Evolutionary conservation across 371 early-diverging fungal species (phyloP), one percentile per base, ranked within the genome.

Genomic region (Syncephalis fuscata): DNA sequence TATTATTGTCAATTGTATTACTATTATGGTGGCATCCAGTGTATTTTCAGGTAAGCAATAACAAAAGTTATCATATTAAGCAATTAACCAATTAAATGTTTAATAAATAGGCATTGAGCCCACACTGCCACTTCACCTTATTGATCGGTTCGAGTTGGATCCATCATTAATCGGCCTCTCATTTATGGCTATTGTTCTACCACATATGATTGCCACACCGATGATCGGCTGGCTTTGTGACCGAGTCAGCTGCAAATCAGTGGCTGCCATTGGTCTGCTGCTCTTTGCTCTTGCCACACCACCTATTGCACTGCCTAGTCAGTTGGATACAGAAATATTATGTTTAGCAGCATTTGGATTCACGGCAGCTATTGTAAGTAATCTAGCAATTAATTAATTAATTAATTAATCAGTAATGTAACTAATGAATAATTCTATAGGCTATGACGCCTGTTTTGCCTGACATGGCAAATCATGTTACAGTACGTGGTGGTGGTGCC

Each of bases 161-260:
- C 62, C 68, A 7, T 67, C 70, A 4, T 58, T 63, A 9, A 71
- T 77, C 44, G 79, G 82, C 1, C 45, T 76, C 14, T 59, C 73
- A 9, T 74, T 76, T 52, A 64, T 72, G 1, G 66, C 78, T 1
- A 68, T 80, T 61, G 73, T 80, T 3, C 52, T 79, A 26, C 84
- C 81, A 17, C 57, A 45, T 49, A 60, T 74, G 4, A 62, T 78
- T 46, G 55, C 70, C 45, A 65, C 79, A 1, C 73, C 80, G 2
- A 21, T 62, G 0, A 71, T 77, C 49, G 83, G 83, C 14, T 67
- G 61, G 46, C 27, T 71, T 9, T 74, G 74, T 8, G 80, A 78
- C 52, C 60, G 61, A 48, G 52, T 64, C 5, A 78, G 81, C 7
- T 65, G 71, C 39, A 60, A 68, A 47, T 54, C 54, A 15, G 62